Base-by-base conservation (phyloP, 2,329 filamentous ascomycete genomes). In the Purpureocillium takamizusanense region DNA sequence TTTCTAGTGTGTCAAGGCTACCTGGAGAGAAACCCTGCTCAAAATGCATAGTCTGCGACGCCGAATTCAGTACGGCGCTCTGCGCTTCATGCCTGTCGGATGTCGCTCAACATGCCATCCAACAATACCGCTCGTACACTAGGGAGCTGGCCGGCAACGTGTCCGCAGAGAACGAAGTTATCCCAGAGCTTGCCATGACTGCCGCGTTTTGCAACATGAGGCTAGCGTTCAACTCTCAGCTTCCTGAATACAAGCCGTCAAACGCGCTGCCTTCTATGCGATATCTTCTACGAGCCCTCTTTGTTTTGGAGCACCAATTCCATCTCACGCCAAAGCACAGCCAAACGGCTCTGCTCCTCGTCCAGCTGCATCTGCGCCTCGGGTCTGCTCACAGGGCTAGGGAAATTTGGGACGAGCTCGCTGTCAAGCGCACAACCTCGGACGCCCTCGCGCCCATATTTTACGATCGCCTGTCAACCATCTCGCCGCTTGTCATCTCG, bases 371-470 rank as follows among this genome's bases (percentile, higher is more conserved):
- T 36, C 55, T 75, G 9, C 52, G 67, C 4, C 55, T 76, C 7
- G 74, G 74, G 7, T 72, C 69, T 11, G 63, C 63, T 1, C 60
- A 67, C 2, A 61, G 63, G 14, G 70, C 69, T 0, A 57, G 65
- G 17, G 52, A 66, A 27, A 53, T 73, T 2, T 78, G 73, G 72
- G 57, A 62, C 10, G 61, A 61, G 0, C 60, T 76, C 9, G 70
- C 66, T 3, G 66, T 78, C 2, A 78, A 78, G 53, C 66, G 74
- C 16, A 72, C 70, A 0, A 72, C 76, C 21, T 66, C 74, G n/a
- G 73, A 78, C 44, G 70, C 72, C 0, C 60, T 78, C 1, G 72
- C 62, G 3, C 67, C 72, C 0, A 55, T 75, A 2, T 74, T 74
- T 42, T 69, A 72, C 42, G 75, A 79, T 48, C 65, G 75, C 2